Percentiles rank a stretch among this genome's conserved stretches.
Conservation (phyloP, 2,329 filamentous ascomycete genomes). For the Tympanopsis confertula region DNA sequence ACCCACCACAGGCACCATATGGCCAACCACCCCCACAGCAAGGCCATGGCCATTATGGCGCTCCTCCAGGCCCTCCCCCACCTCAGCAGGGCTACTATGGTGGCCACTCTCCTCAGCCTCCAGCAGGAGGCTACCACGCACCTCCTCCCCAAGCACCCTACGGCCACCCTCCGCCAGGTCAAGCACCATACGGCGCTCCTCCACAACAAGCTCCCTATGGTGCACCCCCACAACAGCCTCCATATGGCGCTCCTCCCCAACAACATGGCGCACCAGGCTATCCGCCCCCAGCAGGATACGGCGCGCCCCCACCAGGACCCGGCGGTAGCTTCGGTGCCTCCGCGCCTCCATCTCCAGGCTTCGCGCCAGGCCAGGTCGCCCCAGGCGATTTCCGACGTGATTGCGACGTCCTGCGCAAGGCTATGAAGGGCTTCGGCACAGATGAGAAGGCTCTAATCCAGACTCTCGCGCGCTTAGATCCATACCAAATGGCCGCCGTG, state of each 20-base stretch:
- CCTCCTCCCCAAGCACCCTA: conserved; percentile 15
- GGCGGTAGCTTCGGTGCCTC: conserved; percentile 17
- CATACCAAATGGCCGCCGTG: conserved; percentile 63
- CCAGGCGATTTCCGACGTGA: conserved; percentile 57
- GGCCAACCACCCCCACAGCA: conserved; percentile 17
- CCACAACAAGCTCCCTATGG: conserved; percentile 16
- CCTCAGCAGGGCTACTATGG: conserved; percentile 13
- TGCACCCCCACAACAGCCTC: conserved; percentile 15
- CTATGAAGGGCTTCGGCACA: conserved; percentile 91
- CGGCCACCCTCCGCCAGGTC: conserved; percentile 15
- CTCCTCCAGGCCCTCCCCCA: conserved; percentile 12
- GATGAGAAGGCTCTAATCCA: conserved; percentile 69
- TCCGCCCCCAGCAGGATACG: conserved; percentile 18
- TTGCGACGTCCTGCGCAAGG: conserved; percentile 60
- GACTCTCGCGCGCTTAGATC: conserved; percentile 61
- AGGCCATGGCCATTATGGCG: conserved; percentile 17
- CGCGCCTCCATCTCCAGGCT: conserved; percentile 54
- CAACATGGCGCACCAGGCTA: conserved; percentile 14
- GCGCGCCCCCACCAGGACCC: conserved; percentile 19
- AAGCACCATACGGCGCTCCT: conserved; percentile 26
- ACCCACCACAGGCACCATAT: conserved; percentile 5
- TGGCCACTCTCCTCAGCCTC: conserved; percentile 6
- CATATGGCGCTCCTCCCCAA: conserved; percentile 24
- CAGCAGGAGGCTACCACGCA: conserved; percentile 6
- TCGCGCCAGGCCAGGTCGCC: conserved; percentile 59